Base-by-base conservation (phyloP, 768 basidiomycete genomes). In the Psilocybe subaeruginosa region DNA sequence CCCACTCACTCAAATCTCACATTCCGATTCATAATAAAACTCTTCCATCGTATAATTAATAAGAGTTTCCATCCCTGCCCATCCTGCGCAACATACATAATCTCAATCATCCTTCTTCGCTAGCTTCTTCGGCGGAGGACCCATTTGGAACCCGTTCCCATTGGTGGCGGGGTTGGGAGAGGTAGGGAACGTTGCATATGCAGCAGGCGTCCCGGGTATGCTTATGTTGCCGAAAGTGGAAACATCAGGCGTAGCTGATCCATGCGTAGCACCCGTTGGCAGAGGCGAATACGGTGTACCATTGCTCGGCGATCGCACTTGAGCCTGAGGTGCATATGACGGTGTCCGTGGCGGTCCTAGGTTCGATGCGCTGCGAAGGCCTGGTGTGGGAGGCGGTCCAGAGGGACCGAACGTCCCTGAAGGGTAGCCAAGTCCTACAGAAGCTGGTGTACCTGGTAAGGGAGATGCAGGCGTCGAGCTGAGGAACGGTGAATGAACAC, bases 101-200 rank as follows among this genome's bases (percentile, higher is more conserved):
- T 23, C 23, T 23, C 23, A 78, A 71, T 78, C 77, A 66, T 78
- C 76, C 65, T 78, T 77, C 69, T 78, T 77, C 14, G 69, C 66
- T 31, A 61, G 57, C 52, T 61, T 63, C 63, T 65, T 68, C 57
- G 71, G 69, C 37, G 70, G 71, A 45, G 70, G 68, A 17, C 66
- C 67, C 33, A 67, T 62, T 48, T 65, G 58, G 57, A 68, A 64
- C 59, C 70, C 73, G 64, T 70, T 70, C 55, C 68, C 70, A 69
- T 69, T 61, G 49, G 60, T 61, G 49, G 60, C 60, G 17, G 71
- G 62, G 53, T 69, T 70, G 8, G 77, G 75, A 4, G 77, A 69
- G 12, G 72, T 55, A 54, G 78, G 76, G 68, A 76, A 78, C 35
- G 69, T 63, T 7, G 70, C 67, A 62, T 74, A 75, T 51, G 53